Conservation (phyloP, 129 eudicot species). For the Escallonia rubra region DNA sequence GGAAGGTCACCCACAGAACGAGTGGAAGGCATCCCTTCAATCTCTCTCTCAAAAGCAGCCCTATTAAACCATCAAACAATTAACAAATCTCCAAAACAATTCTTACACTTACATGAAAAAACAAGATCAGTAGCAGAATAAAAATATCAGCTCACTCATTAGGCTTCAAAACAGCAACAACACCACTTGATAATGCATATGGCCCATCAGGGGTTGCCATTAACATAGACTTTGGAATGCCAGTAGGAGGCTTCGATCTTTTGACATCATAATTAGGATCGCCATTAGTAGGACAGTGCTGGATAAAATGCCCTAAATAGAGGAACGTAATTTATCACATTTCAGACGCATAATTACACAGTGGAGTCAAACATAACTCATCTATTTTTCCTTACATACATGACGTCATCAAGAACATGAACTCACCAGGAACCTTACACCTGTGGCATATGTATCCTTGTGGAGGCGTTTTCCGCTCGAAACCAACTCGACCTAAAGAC, state of each 20-base stretch:
- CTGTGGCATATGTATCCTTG: slow-evolving; percentile 90
- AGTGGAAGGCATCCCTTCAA: slow-evolving; percentile 93
- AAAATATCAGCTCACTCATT: slow-evolving; percentile 65
- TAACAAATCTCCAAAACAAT: neutral
- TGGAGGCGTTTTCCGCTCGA: slow-evolving; percentile 86
- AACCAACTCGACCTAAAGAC: slow-evolving; percentile 55
- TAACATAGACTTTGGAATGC: slow-evolving; percentile 95
- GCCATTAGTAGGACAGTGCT: slow-evolving; percentile 98
- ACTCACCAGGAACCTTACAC: slow-evolving; percentile 92
- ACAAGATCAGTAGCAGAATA: neutral
- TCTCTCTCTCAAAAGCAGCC: slow-evolving; percentile 98
- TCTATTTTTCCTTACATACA: neutral
- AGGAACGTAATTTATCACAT: neutral
- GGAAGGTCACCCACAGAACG: slow-evolving; percentile 91
- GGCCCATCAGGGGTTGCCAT: slow-evolving; percentile 96
- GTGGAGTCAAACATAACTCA: neutral
- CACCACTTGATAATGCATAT: slow-evolving; percentile 92
- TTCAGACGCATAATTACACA: neutral
- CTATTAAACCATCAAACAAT: slow-evolving; percentile 29
- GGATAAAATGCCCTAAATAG: slow-evolving; percentile 83
- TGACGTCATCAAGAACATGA: slow-evolving; percentile 9
- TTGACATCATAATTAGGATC: slow-evolving; percentile 81
- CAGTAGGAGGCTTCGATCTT: slow-evolving; percentile 94
- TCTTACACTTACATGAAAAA: neutral
- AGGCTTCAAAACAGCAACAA: slow-evolving; percentile 81